Evolutionary conservation across 108 stramenopile species (phyloP), one percentile per base, ranked within the genome.

Genomic region (Skeletonema marinoi): DNA sequence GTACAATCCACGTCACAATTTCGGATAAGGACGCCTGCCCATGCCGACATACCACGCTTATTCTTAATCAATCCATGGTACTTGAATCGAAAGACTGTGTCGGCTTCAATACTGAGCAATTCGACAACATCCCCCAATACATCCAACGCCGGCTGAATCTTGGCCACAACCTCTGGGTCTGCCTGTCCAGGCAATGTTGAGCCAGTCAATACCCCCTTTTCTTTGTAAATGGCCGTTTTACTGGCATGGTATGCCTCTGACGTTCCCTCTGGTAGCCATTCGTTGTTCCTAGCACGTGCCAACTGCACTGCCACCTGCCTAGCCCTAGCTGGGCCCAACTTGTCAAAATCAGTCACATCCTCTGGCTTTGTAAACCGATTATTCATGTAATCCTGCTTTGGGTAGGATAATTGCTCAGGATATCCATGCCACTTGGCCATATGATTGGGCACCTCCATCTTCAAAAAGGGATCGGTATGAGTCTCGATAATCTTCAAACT

Each of bases 51-150:
- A 6, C 94, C 94, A 50, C 83, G 75, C 50, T 88, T 89, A 50
- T 95, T 92, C 73, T 93, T 93, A 19, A 95, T 95, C 17, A 92
- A 74, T 13, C 94, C 94, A 82, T 95, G 90, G 66, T 92, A 95
- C 51, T 88, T 83, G 86, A 95, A 95, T 9, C 94, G 86, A 82
- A 93, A 93, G n/a, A 93, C 86, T 11, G 85, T 89, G 8, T 89
- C 80, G 19, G 19, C 56, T 60, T 90, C 88, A 73, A 95, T 93
- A 58, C 88, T 89, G 44, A 95, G 74, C 56, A 95, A 66, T 59
- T 93, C 92, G 6, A 81, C 91, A 14, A 77, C 78, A 30, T 83
- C 81, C 8, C 92, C 92, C 73, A 95, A 65, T 13, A 95, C 81
- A 54, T 88, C 77, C 70, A 95, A 71, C 9, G 92, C 94, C 10